phyloP scores from a whole-genome alignment of 768 basidiomycete species.

The Ramaria sp. region DNA sequence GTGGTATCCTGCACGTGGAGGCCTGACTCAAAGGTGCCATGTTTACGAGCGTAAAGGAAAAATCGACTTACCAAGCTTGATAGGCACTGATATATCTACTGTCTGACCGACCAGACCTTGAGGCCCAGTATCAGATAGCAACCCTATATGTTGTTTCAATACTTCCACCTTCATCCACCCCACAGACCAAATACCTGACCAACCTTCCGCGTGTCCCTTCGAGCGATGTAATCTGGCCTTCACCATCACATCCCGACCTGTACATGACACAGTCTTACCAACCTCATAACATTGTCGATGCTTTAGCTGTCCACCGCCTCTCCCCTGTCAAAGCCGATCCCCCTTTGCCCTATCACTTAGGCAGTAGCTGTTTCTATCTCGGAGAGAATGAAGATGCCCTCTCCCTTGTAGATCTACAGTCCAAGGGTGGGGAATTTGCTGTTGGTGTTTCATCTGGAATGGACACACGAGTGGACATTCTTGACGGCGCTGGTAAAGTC shows the following conservation, averaged over 20 bases:
- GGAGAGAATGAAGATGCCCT: background rate
- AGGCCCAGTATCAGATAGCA: background rate
- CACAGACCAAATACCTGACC: background rate
- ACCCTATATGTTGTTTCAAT: background rate
- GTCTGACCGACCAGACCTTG: background rate
- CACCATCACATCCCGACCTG: background rate
- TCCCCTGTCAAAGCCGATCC: background rate
- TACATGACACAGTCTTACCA: background rate
- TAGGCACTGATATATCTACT: background rate
- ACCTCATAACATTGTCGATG: background rate
- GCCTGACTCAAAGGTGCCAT: slow-evolving; percentile 1
- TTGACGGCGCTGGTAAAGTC: slow-evolving; percentile 1
- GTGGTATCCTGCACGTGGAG: background rate
- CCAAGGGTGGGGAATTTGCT: slow-evolving; percentile 1
- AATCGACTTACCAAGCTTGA: background rate
- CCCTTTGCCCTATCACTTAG: background rate
- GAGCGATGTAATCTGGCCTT: background rate
- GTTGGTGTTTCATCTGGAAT: slow-evolving; percentile 3
- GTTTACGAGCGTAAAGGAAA: background rate
- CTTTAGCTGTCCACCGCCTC: background rate
- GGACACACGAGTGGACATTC: slow-evolving; percentile 8
- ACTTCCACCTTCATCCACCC: background rate
- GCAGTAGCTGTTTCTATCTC: background rate
- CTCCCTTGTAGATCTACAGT: background rate
- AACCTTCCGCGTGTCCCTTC: background rate